phyloP scores from a whole-genome alignment of 495 filamentous ascomycete genomes.

The Trichocladium antarcticum region DNA sequence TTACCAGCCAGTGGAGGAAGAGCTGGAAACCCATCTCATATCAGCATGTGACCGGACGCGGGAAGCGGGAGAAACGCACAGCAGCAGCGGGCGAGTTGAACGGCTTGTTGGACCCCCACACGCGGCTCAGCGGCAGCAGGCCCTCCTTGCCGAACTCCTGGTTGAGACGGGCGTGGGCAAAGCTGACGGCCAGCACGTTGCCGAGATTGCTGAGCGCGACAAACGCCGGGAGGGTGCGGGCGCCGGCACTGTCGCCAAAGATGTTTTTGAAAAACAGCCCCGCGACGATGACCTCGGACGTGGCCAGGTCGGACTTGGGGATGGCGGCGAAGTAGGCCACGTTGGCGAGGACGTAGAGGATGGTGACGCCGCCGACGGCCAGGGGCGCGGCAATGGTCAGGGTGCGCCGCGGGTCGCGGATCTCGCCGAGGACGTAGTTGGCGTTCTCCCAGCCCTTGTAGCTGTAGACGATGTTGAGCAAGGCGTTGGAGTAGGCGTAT shows the following conservation, averaged over 20 bases:
- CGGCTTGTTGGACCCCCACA: slow-evolving; percentile 25
- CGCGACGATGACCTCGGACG: slow-evolving; percentile 36
- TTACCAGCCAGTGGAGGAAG: slow-evolving; percentile 40
- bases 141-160: slow-evolving; percentile 59
- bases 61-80: neutral
- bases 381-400: slow-evolving; percentile 50
- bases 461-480: slow-evolving; percentile 41
- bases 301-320: slow-evolving; percentile 38
- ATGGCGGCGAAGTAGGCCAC: slow-evolving; percentile 47
- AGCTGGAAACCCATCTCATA: slow-evolving; percentile 4
- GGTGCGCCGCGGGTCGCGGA: slow-evolving; percentile 49
- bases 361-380: slow-evolving; percentile 44
- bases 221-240: slow-evolving; percentile 39
- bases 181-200: slow-evolving; percentile 40
- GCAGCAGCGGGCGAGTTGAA: slow-evolving; percentile 8
- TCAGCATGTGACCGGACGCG: neutral
- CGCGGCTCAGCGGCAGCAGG: slow-evolving; percentile 46
- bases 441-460: slow-evolving; percentile 39
- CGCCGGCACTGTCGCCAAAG: slow-evolving; percentile 29
- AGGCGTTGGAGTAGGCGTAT: slow-evolving; percentile 40
- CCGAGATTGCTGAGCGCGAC: slow-evolving; percentile 47
- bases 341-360: slow-evolving; percentile 55
- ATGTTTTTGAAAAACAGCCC: slow-evolving; percentile 41
- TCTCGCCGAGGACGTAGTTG: slow-evolving; percentile 47
- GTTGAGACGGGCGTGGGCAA: slow-evolving; percentile 51